Percentiles rank a stretch among this genome's conserved stretches.
Evolutionary conservation across 2,329 filamentous ascomycete genomes (phyloP).

Genomic region (Cytospora paraplurivora): DNA sequence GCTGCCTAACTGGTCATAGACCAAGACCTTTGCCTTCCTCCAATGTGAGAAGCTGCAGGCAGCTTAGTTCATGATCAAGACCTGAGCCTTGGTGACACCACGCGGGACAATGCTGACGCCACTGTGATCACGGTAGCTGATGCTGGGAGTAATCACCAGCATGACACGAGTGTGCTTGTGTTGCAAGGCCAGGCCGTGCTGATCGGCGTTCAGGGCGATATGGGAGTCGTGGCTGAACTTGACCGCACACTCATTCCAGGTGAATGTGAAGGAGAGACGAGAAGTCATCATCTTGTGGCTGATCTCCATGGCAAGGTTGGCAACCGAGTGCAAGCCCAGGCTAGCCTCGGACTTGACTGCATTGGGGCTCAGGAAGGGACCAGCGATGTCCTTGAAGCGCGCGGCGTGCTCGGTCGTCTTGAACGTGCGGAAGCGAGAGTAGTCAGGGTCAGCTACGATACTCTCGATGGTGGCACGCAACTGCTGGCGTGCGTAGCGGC

Average conservation of each 20-base stretch:
- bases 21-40: neutral
- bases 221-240: conserved; percentile 52
- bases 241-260: conserved; percentile 52
- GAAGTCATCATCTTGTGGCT: conserved; percentile 50
- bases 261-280: conserved; percentile 38
- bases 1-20: neutral
- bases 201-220: conserved; percentile 48
- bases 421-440: conserved; percentile 31
- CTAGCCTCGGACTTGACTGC: conserved; percentile 41
- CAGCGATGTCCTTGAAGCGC: conserved; percentile 40
- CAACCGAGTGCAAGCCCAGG: conserved; percentile 46
- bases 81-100: conserved; percentile 49
- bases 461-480: conserved; percentile 39
- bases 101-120: conserved; percentile 48
- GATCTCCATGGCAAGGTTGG: conserved; percentile 47
- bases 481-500: conserved; percentile 41
- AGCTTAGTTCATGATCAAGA: conserved; percentile 50
- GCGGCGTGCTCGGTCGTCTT: conserved; percentile 32
- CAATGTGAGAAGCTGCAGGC: too few relatives aligned
- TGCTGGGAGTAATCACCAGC: conserved; percentile 55
- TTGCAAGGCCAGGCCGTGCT: conserved; percentile 49
- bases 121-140: conserved; percentile 56
- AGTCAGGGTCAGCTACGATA: conserved; percentile 38
- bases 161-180: conserved; percentile 54
- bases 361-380: conserved; percentile 48